Evolutionary conservation across 2,329 filamentous ascomycete species (phyloP).

Genomic region (Diaporthe australafricana): DNA sequence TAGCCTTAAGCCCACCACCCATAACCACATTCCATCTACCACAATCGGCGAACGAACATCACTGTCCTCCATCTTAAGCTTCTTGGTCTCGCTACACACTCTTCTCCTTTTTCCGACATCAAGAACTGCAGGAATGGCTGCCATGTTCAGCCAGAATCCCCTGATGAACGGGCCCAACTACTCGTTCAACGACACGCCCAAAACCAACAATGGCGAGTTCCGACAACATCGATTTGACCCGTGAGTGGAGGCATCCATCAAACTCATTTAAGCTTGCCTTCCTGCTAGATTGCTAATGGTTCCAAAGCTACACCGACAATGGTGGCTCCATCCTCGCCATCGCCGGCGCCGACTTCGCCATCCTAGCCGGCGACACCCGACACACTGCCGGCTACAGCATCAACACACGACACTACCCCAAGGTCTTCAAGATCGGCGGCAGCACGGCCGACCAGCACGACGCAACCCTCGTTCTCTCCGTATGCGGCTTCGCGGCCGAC

Average conservation of each 20-base stretch:
- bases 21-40: conserved; percentile 24
- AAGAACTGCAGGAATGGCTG: conserved; percentile 61
- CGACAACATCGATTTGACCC: conserved; percentile 91
- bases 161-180: conserved; percentile 77
- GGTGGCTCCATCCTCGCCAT: conserved; percentile 97
- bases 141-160: conserved; percentile 79
- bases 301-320: conserved; percentile 90
- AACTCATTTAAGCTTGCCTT: background rate
- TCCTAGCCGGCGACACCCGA: conserved; percentile 97
- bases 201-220: conserved; percentile 63
- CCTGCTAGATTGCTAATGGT: background rate
- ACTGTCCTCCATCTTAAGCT: conserved; percentile 26
- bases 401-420: conserved; percentile 95
- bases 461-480: conserved; percentile 88
- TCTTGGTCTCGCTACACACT: conserved; percentile 32
- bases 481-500: conserved; percentile 96
- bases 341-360: conserved; percentile 91
- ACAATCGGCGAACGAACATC: conserved; percentile 37
- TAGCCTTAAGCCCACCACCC: conserved; percentile 32
- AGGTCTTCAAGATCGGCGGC: conserved; percentile 97
- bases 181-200: conserved; percentile 72
- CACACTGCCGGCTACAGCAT: conserved; percentile 98
- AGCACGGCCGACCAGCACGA: conserved; percentile 87
- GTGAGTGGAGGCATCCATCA: conserved; percentile 63
- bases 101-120: background rate